Evolutionary conservation across 148 eudicot genomes (phyloP).

Genomic region (Persicaria maculosa): DNA sequence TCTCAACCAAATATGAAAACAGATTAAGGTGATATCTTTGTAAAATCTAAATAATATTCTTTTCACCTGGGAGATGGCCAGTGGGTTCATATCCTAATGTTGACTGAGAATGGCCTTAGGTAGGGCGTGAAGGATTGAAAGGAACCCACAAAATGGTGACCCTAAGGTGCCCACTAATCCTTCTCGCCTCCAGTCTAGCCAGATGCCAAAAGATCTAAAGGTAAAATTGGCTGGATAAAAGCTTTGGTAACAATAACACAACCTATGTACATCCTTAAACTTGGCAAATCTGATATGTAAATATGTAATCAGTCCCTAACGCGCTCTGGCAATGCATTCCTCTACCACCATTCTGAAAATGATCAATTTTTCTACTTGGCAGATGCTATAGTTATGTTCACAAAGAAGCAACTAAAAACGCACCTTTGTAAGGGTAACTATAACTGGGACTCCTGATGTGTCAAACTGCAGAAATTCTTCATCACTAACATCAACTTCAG

Average conservation of each 20-base stretch:
- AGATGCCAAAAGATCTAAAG: neutral
- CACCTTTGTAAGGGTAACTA: constrained; percentile 60
- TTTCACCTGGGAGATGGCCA: too few relatives aligned
- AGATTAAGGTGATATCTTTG: too few relatives aligned
- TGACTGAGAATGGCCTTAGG: neutral
- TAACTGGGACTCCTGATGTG: constrained; percentile 74
- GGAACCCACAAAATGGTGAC: neutral
- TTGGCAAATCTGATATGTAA: too few relatives aligned
- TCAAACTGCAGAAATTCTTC: constrained; percentile 87
- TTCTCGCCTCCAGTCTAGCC: neutral
- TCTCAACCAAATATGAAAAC: neutral
- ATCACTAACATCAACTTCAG: constrained; percentile 87
- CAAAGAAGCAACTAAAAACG: neutral
- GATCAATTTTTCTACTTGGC: too few relatives aligned
- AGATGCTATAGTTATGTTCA: neutral
- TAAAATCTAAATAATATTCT: too few relatives aligned
- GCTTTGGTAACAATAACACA: too few relatives aligned
- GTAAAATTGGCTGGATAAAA: too few relatives aligned
- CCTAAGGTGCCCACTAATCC: neutral
- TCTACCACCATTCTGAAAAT: too few relatives aligned
- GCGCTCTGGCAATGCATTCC: too few relatives aligned
- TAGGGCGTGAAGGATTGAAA: neutral
- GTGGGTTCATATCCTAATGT: neutral
- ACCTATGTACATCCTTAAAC: neutral
- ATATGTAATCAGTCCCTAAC: too few relatives aligned